Base-by-base conservation (phyloP, 192 early-diverging fungal species). In the Hyaloraphidium curvatum region DNA sequence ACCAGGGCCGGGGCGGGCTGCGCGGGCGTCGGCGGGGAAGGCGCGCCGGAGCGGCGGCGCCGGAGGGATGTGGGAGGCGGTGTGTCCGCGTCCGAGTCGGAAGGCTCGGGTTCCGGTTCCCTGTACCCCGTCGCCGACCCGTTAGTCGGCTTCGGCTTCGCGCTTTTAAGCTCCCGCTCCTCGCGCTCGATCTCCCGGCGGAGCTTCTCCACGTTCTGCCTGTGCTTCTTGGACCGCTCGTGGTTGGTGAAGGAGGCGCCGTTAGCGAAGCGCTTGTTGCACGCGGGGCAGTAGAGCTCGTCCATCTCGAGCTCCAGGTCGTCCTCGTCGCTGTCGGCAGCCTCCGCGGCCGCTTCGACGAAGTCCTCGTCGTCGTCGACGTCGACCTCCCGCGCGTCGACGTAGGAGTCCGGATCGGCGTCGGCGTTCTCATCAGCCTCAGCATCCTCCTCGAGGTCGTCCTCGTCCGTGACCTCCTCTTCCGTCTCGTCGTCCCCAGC, bases 221-320 rank as follows among this genome's bases (percentile, higher is more conserved):
- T 58, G 60, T 98, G 94, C 55, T 84, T 84, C 60, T 85, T 87
- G 37, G 86, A 87, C 56, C 74, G 57, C 54, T 88, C 83, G 59
- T 98, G 94, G 56, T 84, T 93, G 28, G 67, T 67, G 70, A 73
- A 48, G 17, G 43, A 14, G 7, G 17, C 17, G 11, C 17, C 43
- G 25, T 25, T 48, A 4, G 43, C 43, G 66, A 96, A 98, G 27
- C 54, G 63, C 60, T 90, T 95, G 55, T 89, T 74, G 64, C 94
- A 98, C 1, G 80, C 81, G 11, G 81, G 75, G 58, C 94, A 98
- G 33, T 76, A 76, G 30, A 81, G 80, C 9, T 78, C 80, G 52
- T 85, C 75, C 28, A 66, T 78, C 28, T 48, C n/a, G 33, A 52
- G 7, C 30, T 57, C 54, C 13, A 55, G 43, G 3, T 30, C 31